Percentiles rank a stretch among this genome's conserved stretches.
Conservation (phyloP, 139 green algal species). For the Spirogloea muscicola region DNA sequence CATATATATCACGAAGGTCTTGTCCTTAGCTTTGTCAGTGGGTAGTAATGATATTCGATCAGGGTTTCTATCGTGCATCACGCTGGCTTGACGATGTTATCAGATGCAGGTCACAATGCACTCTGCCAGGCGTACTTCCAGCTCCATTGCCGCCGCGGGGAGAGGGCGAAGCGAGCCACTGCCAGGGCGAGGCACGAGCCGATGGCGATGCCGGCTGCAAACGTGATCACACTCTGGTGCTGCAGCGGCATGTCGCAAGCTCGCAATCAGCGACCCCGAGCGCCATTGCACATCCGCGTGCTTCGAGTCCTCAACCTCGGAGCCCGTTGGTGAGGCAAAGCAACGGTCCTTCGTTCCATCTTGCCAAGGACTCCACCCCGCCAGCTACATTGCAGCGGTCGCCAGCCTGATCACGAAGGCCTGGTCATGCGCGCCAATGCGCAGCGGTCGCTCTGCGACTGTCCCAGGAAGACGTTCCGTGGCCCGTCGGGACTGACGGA, state of each 20-base stretch:
- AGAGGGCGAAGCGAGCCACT: slow-evolving; percentile 3
- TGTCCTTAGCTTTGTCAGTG: no score
- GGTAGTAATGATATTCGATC: no score
- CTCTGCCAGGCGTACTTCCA: slow-evolving; percentile 2
- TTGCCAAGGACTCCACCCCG: background rate
- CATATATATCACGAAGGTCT: background rate
- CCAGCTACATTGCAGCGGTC: background rate
- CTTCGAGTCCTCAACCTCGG: background rate
- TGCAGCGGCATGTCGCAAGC: background rate
- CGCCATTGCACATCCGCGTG: background rate
- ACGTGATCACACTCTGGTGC: background rate
- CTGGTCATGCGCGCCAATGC: background rate
- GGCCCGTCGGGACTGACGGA: no score
- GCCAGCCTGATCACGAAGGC: background rate
- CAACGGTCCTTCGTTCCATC: background rate
- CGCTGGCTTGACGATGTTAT: background rate
- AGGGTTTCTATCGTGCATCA: no score
- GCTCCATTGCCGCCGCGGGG: slow-evolving; percentile 14
- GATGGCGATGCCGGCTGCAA: slow-evolving; percentile 10
- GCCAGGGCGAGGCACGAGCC: slow-evolving; percentile 9
- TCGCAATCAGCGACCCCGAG: background rate
- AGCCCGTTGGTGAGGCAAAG: background rate
- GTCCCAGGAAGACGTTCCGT: no score
- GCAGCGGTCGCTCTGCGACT: background rate
- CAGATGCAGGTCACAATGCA: background rate